These are phyloP conservation scores for Wickerhamomyces chambardii DNA, from an alignment of 805 yeast genomes.

Conservation along the genomic window DNA sequence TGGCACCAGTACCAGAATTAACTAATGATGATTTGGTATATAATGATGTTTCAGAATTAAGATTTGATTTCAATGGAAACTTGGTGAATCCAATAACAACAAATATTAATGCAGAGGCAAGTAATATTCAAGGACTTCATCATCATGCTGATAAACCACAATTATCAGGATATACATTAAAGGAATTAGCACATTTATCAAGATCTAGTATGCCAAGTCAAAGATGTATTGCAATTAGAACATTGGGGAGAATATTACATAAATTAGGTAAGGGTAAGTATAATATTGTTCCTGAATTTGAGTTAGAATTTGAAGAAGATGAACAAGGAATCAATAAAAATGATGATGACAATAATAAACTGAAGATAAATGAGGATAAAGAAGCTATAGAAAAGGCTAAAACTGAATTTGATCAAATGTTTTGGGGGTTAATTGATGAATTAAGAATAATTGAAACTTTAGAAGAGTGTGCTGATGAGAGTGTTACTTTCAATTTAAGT, in stretches of 20 bases:
- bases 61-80: slow-evolving; percentile 87
- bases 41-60: slow-evolving; percentile 51
- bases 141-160: slow-evolving; percentile 89
- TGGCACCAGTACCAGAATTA: slow-evolving; percentile 55
- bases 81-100: slow-evolving; percentile 52
- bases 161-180: slow-evolving; percentile 85
- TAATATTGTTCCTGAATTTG: slow-evolving; percentile 38
- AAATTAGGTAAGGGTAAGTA: slow-evolving; percentile 62
- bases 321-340: too few relatives aligned
- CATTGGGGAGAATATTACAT: slow-evolving; percentile 79
- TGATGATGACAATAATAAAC: slow-evolving; percentile 22
- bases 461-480: slow-evolving; percentile 60
- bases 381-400: slow-evolving; percentile 21
- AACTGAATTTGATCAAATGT: slow-evolving; percentile 27
- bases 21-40: slow-evolving; percentile 21
- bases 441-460: slow-evolving; percentile 57
- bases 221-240: slow-evolving; percentile 77
- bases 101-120: slow-evolving; percentile 23
- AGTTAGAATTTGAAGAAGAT: slow-evolving; percentile 27
- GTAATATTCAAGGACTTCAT: slow-evolving; percentile 65
- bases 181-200: slow-evolving; percentile 71
- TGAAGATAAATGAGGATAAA: too few relatives aligned
- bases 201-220: slow-evolving; percentile 81
- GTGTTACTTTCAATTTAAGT: slow-evolving; percentile 52
- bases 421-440: slow-evolving; percentile 67